These are phyloP conservation scores for Sordariomycetes sp. DNA, from an alignment of 2,329 filamentous ascomycete genomes.

Conservation along the genomic window DNA sequence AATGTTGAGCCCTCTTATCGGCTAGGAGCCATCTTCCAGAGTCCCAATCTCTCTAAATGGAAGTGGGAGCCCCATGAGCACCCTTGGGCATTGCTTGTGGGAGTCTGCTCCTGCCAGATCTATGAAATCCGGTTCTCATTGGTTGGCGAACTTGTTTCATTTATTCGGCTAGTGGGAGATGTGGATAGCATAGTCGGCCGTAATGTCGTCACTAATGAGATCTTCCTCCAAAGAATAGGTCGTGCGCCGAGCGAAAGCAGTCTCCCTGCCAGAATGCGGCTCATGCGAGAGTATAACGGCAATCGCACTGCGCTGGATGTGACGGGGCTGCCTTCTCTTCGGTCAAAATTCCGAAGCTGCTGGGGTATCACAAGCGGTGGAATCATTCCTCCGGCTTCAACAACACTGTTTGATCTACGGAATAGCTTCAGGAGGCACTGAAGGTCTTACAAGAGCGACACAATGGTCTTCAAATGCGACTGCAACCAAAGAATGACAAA, in stretches of 20 bases:
- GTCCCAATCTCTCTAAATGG: neutral
- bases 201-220: constrained; percentile 3
- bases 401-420: neutral
- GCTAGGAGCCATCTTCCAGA: neutral
- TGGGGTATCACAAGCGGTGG: neutral
- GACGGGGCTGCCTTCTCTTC: neutral
- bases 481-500: neutral
- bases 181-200: constrained; percentile 1
- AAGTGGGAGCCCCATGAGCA: neutral
- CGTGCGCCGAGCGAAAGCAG: neutral
- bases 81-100: neutral
- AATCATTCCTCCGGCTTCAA: neutral
- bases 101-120: neutral
- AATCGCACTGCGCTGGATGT: neutral
- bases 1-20: neutral
- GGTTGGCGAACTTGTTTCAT: constrained; percentile 1
- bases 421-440: neutral
- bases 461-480: neutral
- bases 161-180: neutral
- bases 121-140: constrained; percentile 1
- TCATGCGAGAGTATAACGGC: neutral
- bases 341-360: neutral
- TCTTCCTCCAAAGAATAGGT: constrained; percentile 3
- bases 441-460: neutral
- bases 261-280: neutral